Conservation (phyloP, 2,329 filamentous ascomycete species). For the Xylaria sp. region DNA sequence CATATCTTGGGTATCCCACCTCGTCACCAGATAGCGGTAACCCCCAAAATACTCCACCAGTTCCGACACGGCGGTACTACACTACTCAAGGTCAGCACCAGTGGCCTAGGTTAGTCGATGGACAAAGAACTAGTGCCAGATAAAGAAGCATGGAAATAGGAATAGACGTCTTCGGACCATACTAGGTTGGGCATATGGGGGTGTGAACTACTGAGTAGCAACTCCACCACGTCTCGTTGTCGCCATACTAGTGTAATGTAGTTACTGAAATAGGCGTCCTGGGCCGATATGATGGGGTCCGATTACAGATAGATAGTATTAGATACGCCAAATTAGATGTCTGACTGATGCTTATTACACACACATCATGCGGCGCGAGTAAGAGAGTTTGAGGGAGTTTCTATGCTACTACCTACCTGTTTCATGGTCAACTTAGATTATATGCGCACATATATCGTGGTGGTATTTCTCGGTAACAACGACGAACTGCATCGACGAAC, state of each 20-base stretch:
- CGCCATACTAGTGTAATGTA: not conserved
- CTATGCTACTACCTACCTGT: not conserved
- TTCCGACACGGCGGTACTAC: constrained; percentile 30
- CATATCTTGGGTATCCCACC: not conserved
- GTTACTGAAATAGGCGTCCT: constrained; percentile 12
- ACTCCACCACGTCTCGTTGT: constrained; percentile 5
- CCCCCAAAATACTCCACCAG: constrained; percentile 23
- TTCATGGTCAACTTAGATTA: not conserved
- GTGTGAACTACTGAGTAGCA: not conserved
- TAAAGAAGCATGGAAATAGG: constrained; percentile 1
- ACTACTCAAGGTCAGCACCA: not conserved
- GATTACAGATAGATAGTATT: constrained; percentile 1
- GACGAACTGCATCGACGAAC: not conserved
- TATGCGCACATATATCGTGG: not conserved
- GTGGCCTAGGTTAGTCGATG: not conserved
- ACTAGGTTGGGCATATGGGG: not conserved
- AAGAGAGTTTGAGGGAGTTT: not conserved
- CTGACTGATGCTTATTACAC: constrained; percentile 28
- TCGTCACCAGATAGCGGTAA: not conserved
- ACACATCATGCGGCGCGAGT: not conserved
- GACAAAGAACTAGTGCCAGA: not conserved
- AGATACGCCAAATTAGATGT: not conserved
- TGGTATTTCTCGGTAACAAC: not conserved
- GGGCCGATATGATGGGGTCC: constrained; percentile 13
- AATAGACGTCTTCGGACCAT: not conserved